Evolutionary conservation across 2,329 filamentous ascomycete species (phyloP).

Genomic region (Pyrenophora seminiperda): DNA sequence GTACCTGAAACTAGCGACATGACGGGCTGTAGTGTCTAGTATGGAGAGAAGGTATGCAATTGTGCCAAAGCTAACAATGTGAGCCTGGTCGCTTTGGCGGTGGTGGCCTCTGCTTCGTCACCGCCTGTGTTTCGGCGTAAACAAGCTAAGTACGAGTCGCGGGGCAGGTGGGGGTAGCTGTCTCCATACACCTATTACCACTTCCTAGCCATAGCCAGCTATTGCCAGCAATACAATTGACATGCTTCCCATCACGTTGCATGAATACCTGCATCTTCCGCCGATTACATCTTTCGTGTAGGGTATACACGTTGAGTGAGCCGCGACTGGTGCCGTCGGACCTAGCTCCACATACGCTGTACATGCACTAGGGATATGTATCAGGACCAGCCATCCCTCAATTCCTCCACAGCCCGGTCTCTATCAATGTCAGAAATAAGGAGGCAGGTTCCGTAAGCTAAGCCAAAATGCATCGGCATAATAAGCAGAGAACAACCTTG

Average conservation of each 20-base stretch:
- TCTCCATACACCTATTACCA: background rate
- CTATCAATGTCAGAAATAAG: background rate
- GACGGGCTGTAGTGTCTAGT: background rate
- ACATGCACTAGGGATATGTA: too few relatives aligned
- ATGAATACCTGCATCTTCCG: background rate
- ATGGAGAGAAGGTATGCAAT: background rate
- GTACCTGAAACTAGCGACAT: slow-evolving; percentile 31
- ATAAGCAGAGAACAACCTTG: slow-evolving; percentile 13
- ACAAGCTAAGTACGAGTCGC: slow-evolving; percentile 7
- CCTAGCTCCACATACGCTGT: too few relatives aligned
- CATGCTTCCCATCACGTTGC: background rate
- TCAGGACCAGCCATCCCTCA: too few relatives aligned
- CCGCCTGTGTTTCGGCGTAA: slow-evolving; percentile 11
- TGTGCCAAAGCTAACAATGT: background rate
- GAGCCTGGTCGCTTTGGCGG: slow-evolving; percentile 22
- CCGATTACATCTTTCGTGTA: too few relatives aligned
- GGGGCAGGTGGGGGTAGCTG: slow-evolving; percentile 17
- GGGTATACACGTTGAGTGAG: too few relatives aligned
- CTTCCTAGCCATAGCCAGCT: background rate
- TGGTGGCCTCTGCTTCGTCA: slow-evolving; percentile 12
- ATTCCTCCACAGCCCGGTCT: background rate
- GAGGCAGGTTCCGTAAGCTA: slow-evolving; percentile 6
- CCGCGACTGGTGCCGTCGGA: too few relatives aligned
- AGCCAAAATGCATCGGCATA: background rate
- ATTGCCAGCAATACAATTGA: too few relatives aligned